Percentiles rank a stretch among this genome's conserved stretches.
Conservation (phyloP, 169 alveolate genomes). For the Plasmodium cynomolgi region DNA sequence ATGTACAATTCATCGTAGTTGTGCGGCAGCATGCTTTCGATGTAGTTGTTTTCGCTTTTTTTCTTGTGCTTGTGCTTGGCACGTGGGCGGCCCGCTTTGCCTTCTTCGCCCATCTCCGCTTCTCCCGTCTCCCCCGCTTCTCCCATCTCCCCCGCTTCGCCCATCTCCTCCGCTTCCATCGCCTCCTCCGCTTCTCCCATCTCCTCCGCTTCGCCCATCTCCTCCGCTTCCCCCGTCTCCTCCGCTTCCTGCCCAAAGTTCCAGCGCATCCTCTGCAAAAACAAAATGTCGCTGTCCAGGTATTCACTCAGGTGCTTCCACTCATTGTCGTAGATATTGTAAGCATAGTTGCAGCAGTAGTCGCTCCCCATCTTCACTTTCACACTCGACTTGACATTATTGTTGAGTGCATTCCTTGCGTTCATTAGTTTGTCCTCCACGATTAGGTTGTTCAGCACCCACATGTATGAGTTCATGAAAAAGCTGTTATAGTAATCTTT, state of each 20-base stretch:
- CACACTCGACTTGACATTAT: slow-evolving; percentile 77
- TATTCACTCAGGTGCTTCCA: slow-evolving; percentile 73
- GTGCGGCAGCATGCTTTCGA: slow-evolving; percentile 67
- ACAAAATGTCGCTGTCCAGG: slow-evolving; percentile 49
- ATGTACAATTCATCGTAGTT: slow-evolving; percentile 67
- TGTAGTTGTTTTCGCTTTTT: slow-evolving; percentile 29
- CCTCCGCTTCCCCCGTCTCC: background rate
- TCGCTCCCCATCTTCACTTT: slow-evolving; percentile 75
- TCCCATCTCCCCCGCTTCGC: background rate
- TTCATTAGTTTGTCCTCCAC: slow-evolving; percentile 91
- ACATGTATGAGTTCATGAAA: slow-evolving; percentile 94
- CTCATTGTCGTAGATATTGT: slow-evolving; percentile 51
- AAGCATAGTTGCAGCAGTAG: slow-evolving; percentile 60
- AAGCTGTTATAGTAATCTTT: slow-evolving; percentile 94
- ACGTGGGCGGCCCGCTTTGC: background rate
- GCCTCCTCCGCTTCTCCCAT: background rate
- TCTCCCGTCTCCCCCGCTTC: background rate
- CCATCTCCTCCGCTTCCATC: background rate
- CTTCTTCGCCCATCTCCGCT: background rate
- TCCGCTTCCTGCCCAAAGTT: background rate
- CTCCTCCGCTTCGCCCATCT: background rate
- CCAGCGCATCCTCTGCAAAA: slow-evolving; percentile 57
- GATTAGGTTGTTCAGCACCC: slow-evolving; percentile 95
- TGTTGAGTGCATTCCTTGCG: slow-evolving; percentile 80
- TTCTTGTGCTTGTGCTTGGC: slow-evolving; percentile 11